Base-by-base conservation (phyloP, 2,329 filamentous ascomycete species). In the Catunica adiposa region DNA sequence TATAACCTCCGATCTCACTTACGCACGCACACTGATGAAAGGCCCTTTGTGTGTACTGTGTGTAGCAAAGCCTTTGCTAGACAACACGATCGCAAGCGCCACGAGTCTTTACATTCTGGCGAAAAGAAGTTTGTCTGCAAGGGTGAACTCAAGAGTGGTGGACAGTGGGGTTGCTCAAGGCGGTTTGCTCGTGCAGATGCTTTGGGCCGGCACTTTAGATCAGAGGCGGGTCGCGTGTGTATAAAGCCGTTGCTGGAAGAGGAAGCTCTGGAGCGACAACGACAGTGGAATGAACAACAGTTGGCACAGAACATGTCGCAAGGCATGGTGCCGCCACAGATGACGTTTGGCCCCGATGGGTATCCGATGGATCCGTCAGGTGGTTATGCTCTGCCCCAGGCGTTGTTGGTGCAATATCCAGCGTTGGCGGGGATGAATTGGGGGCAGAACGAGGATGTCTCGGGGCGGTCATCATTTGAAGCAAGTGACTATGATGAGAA, bases 121-220 rank as follows among this genome's bases (percentile, higher is more conserved):
- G 92, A 98, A 71, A 98, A 97, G 79, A 97, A 95, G 66, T 98
- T 97, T 66, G 86, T 97, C 6, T 98, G 92, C 70, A 89, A 88
- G 62, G 92, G 92, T 54, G 86, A 89, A 58, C 79, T 98, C 52
- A 89, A 90, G 62, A 80, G 80, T 1, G 82, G 83, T 50, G 83
- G 83, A 3, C 80, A 85, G 61, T 98, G 92, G 92, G 92, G 92
- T 20, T 98, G 92, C 62, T 88, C 88, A 2, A 79, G 92, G 59
- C 80, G 89, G 8, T 98, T 98, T 67, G 92, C 92, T 15, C 86
- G 92, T 62, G 92, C 92, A 3, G 92, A 98, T 71, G 92, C 92
- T 3, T 75, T 98, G 1, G 92, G 92, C 1, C 80, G 89, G 9
- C 92, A 96, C 70, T 98, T 98, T 73, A 79, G 92, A 54, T 95